Evolutionary conservation across 345 rosid genomes (phyloP).

Genomic region (Toxicodendron radicans): DNA sequence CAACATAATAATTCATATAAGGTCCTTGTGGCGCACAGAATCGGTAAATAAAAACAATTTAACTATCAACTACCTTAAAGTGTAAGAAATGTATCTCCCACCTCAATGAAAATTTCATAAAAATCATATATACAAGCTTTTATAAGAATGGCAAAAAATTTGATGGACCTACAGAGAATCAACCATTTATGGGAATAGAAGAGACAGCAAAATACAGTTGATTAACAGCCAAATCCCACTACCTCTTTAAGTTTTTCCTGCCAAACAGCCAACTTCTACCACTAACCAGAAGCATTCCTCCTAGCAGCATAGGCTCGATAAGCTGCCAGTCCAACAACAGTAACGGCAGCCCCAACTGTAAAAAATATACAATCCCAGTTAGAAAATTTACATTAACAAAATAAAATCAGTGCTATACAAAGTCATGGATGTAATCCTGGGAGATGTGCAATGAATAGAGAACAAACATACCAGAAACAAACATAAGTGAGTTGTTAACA

Average conservation of each 20-base stretch:
- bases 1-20: not conserved
- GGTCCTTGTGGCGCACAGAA: not conserved
- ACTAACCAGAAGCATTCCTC: conserved; percentile 49
- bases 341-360: conserved; percentile 66
- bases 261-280: not conserved
- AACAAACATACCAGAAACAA: conserved; percentile 61
- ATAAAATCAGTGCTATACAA: not conserved
- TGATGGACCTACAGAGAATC: conserved; percentile 11
- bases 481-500: conserved; percentile 59
- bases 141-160: conserved; percentile 9
- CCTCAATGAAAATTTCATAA: not conserved
- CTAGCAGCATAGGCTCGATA: conserved; percentile 63
- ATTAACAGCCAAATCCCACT: not conserved
- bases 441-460: not conserved
- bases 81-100: not conserved
- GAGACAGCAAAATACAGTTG: conserved; percentile 11
- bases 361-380: conserved; percentile 12
- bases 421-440: not conserved
- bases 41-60: not conserved
- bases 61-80: not conserved
- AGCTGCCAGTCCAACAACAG: conserved; percentile 60
- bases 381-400: conserved; percentile 6
- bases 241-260: not conserved
- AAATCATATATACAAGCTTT: conserved; percentile 10
- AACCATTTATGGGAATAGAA: conserved; percentile 12